A percentile compares a stretch with the other conserved stretches of the same genome.
Conservation (phyloP, 768 basidiomycete genomes). For the Rhizopogon vinicolor region DNA sequence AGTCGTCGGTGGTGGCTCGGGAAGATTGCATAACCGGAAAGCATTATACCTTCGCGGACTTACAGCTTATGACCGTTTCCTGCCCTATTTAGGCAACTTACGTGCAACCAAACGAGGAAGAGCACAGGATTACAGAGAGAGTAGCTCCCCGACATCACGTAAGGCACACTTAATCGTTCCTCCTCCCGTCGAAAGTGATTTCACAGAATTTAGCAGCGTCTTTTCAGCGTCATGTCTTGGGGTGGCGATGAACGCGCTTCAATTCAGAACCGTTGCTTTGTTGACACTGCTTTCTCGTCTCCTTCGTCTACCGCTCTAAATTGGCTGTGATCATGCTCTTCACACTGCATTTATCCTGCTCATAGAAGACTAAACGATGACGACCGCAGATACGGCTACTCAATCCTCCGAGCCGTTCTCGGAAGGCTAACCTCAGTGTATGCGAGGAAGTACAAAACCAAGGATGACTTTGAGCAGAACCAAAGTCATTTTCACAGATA, state of each 20-base stretch:
- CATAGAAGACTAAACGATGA: conserved; percentile 14
- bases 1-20: not conserved
- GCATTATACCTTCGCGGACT: not conserved
- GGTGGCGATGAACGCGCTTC: conserved; percentile 29
- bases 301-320: conserved; percentile 16
- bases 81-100: not conserved
- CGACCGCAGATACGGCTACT: conserved; percentile 24
- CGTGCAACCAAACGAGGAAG: not conserved
- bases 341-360: conserved; percentile 24
- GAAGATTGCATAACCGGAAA: not conserved
- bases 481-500: conserved; percentile 21
- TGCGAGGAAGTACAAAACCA: conserved; percentile 29
- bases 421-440: conserved; percentile 10
- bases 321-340: conserved; percentile 29
- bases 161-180: conserved; percentile 2
- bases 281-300: conserved; percentile 22
- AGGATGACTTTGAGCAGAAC: conserved; percentile 18
- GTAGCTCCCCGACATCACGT: conserved; percentile 17
- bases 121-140: conserved; percentile 21
- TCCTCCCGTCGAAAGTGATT: conserved; percentile 4
- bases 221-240: conserved; percentile 20
- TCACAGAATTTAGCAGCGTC: conserved; percentile 3
- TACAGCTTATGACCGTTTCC: not conserved
- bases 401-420: conserved; percentile 23
- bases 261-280: not conserved